Evolutionary conservation across 495 filamentous ascomycete species (phyloP).

Genomic region (Penicillium steckii): DNA sequence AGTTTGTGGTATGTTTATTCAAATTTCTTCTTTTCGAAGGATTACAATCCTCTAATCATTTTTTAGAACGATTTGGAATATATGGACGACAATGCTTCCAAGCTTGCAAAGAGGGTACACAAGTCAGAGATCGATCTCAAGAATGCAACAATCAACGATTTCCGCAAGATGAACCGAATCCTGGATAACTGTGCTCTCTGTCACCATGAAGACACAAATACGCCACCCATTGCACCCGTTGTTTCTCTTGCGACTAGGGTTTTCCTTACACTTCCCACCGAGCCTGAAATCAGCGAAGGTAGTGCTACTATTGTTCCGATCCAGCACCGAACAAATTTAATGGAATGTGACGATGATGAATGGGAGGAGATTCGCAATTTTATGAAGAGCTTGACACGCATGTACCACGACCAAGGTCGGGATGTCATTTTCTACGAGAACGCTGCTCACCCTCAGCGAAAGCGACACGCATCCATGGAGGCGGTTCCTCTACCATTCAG

Average conservation of each 20-base stretch:
- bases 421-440: constrained; percentile 98
- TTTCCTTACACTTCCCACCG: constrained; percentile 84
- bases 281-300: constrained; percentile 81
- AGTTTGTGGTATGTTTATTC: constrained; percentile 66
- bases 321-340: constrained; percentile 81
- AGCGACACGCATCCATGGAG: constrained; percentile 81
- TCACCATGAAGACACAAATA: constrained; percentile 83
- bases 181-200: constrained; percentile 89
- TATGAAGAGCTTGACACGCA: constrained; percentile 91
- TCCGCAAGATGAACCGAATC: constrained; percentile 85
- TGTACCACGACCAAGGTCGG: constrained; percentile 88
- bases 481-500: constrained; percentile 85
- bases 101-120: constrained; percentile 85
- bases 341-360: constrained; percentile 98
- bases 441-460: constrained; percentile 75
- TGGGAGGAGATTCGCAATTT: constrained; percentile 99
- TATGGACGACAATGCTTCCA: constrained; percentile 92
- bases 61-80: constrained; percentile 84
- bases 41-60: constrained; percentile 25
- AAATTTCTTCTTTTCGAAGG: not conserved
- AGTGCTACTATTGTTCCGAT: constrained; percentile 88
- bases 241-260: constrained; percentile 86
- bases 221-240: constrained; percentile 82
- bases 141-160: constrained; percentile 83
- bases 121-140: constrained; percentile 87